Percentiles rank a stretch among this genome's conserved stretches.
phyloP scores from a whole-genome alignment of 805 yeast genomes.

The Scheffersomyces lignosus region DNA sequence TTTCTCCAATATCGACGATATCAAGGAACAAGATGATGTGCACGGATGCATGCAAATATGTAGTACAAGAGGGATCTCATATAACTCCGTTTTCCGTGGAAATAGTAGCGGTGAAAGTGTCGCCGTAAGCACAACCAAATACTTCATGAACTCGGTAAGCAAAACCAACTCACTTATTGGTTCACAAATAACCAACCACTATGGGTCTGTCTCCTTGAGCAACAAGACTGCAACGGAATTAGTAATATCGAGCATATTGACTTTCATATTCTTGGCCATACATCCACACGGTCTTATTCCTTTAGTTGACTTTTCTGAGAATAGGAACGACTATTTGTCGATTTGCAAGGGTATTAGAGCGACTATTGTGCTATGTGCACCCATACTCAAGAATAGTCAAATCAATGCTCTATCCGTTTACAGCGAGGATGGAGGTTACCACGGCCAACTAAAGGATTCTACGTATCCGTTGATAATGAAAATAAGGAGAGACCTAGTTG shows the following conservation, averaged over 20 bases:
- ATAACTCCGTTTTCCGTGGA: neutral
- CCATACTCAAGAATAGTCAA: neutral
- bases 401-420: slow-evolving; percentile 2
- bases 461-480: slow-evolving; percentile 8
- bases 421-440: neutral
- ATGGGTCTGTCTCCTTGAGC: neutral
- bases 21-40: slow-evolving; percentile 9
- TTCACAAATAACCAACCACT: neutral
- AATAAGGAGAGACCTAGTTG: neutral
- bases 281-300: slow-evolving; percentile 33
- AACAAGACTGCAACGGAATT: slow-evolving; percentile 12
- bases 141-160: slow-evolving; percentile 20
- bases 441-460: slow-evolving; percentile 2
- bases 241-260: slow-evolving; percentile 17
- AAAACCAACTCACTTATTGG: slow-evolving; percentile 10
- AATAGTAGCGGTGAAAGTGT: slow-evolving; percentile 11
- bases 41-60: slow-evolving; percentile 1
- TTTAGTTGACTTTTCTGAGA: slow-evolving; percentile 21
- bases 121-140: slow-evolving; percentile 19
- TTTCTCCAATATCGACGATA: slow-evolving; percentile 13
- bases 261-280: slow-evolving; percentile 29
- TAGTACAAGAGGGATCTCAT: neutral
- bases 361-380: slow-evolving; percentile 2
- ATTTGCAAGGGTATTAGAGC: slow-evolving; percentile 17
- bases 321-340: slow-evolving; percentile 21